Base-by-base conservation (phyloP, 768 basidiomycete genomes). In the Suillus paluster region DNA sequence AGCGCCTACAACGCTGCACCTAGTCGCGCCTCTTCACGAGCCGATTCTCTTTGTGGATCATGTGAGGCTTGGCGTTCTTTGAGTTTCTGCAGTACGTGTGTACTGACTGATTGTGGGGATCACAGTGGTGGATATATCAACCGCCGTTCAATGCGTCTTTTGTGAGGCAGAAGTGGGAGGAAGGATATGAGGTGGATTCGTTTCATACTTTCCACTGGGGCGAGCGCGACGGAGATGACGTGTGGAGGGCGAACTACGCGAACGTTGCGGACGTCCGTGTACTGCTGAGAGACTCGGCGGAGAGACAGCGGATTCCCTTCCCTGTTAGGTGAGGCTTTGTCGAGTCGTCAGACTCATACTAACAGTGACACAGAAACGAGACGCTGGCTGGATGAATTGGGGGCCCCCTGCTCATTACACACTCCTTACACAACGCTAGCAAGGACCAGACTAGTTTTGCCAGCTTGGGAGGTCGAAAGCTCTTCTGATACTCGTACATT, bases 121-220 rank as follows among this genome's bases (percentile, higher is more conserved):
- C 2, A 14, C 36, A 81, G 75, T 81, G 80, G 81, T 83, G 83
- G 82, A 82, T 83, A 44, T 79, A 76, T 67, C 67, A 75, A 19
- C 80, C 81, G 9, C 83, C 82, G 21, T 81, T 81, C 58, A 77
- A 83, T 58, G 74, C 80, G 15, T 71, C 72, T 25, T 84, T 80
- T 63, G 83, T 84, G 59, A 75, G 81, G 17, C 70, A 78, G 49
- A 75, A 80, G 58, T 84, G 83, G 83, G 67, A 64, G 0, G 70
- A 78, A 59, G 82, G 81, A 1, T 76, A 70, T 58, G 83, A 83
- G 59, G 83, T 84, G 19, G 83, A 83, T 61, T 80, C 83, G 10
- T 83, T 84, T 66, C 83, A 84, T 62, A 76, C 80, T 0, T 84
- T 82, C 61, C 80, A 82, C 64, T 83, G 83, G 82, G 81, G 79